Conservation (phyloP, 805 yeast species). For the Myxozyma nipponensis region DNA sequence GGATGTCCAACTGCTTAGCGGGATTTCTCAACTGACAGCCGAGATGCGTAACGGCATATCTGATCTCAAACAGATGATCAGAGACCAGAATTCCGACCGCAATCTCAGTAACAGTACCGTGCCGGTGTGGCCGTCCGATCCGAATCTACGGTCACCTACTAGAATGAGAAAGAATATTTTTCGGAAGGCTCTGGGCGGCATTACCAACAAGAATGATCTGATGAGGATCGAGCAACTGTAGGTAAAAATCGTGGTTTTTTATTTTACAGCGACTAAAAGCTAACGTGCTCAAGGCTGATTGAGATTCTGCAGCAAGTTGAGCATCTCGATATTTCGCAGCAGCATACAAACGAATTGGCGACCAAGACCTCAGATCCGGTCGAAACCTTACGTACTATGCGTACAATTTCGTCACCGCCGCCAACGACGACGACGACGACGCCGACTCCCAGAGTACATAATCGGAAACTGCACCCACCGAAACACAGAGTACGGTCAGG, state of each 20-base stretch:
- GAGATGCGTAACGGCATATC: background rate
- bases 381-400: too few relatives aligned
- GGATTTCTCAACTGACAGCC: slow-evolving; percentile 9
- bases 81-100: background rate
- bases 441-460: too few relatives aligned
- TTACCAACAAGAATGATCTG: slow-evolving; percentile 10
- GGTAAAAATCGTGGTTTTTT: background rate
- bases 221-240: slow-evolving; percentile 17
- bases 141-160: background rate
- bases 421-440: too few relatives aligned
- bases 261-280: too few relatives aligned
- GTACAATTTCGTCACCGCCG: too few relatives aligned
- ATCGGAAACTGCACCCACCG: too few relatives aligned
- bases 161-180: slow-evolving; percentile 11
- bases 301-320: slow-evolving; percentile 18
- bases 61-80: background rate
- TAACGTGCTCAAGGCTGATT: too few relatives aligned
- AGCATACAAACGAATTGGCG: background rate
- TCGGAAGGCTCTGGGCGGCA: slow-evolving; percentile 9
- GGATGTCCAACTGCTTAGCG: slow-evolving; percentile 15
- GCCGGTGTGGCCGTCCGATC: too few relatives aligned
- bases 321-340: slow-evolving; percentile 3
- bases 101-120: slow-evolving; percentile 1
- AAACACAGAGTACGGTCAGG: too few relatives aligned
- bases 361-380: too few relatives aligned